These are phyloP conservation scores for Mycena rebaudengoi DNA, from an alignment of 768 basidiomycete species.

Conservation along the genomic window DNA sequence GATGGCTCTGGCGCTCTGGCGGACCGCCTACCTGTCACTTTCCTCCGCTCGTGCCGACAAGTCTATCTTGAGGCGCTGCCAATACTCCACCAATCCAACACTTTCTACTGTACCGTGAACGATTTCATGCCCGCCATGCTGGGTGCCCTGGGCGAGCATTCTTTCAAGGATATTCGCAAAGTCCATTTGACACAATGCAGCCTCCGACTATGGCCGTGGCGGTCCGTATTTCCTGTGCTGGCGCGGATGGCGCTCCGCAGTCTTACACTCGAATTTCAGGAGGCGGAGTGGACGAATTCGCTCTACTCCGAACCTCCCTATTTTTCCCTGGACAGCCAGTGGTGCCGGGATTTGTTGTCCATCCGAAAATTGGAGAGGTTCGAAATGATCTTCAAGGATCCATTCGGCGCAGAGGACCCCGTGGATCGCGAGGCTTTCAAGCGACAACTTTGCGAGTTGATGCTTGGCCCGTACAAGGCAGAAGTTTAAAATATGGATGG, in stretches of 20 bases:
- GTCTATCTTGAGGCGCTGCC: conserved; percentile 16
- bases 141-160: neutral
- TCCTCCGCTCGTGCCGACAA: conserved; percentile 13
- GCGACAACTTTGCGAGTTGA: too few species aligned
- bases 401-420: too few species aligned
- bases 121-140: neutral
- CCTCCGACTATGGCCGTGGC: neutral
- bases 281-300: too few species aligned
- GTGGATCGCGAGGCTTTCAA: too few species aligned
- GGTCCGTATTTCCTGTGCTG: neutral
- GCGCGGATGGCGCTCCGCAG: neutral
- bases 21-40: neutral
- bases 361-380: too few species aligned
- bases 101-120: neutral
- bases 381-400: too few species aligned
- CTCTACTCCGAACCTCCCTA: too few species aligned
- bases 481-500: too few species aligned
- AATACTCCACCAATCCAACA: conserved; percentile 1
- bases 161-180: conserved; percentile 5
- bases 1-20: too few species aligned
- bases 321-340: too few species aligned
- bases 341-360: too few species aligned
- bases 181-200: neutral
- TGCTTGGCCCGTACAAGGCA: too few species aligned
- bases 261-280: conserved; percentile 1